Evolutionary conservation across 163 green algal species (phyloP).

Genomic region (Prototheca stagnorum): DNA sequence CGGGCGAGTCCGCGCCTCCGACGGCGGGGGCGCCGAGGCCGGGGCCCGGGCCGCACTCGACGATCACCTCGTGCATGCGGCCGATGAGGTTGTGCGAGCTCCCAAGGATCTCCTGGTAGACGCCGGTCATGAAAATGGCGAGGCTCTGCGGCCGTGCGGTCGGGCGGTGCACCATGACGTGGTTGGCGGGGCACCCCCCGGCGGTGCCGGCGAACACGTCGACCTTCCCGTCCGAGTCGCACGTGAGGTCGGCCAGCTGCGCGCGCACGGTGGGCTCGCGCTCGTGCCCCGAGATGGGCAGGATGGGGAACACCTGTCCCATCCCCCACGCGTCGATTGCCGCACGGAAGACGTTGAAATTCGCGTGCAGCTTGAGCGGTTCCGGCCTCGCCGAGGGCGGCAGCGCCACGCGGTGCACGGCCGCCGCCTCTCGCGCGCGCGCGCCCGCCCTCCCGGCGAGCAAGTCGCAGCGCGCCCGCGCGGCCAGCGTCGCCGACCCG

Average conservation of each 20-base stretch:
- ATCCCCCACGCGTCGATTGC: conserved; percentile 51
- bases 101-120: conserved; percentile 53
- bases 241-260: conserved; percentile 49
- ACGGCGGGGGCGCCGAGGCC: no score
- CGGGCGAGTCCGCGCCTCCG: no score
- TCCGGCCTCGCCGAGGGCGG: conserved; percentile 7
- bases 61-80: conserved; percentile 11
- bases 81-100: conserved; percentile 43
- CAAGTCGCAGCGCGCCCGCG: conserved; percentile 37
- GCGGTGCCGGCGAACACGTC: conserved; percentile 20
- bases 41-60: no score
- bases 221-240: conserved; percentile 51
- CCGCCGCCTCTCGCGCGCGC: conserved; percentile 15
- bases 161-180: no score
- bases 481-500: conserved; percentile 35
- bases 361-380: conserved; percentile 43
- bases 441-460: conserved; percentile 25
- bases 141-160: conserved; percentile 6
- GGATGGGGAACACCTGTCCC: conserved; percentile 52
- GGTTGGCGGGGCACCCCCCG: neutral
- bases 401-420: conserved; percentile 8
- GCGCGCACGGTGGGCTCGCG: conserved; percentile 35
- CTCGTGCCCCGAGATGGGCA: conserved; percentile 37
- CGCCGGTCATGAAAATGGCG: conserved; percentile 39
- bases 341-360: conserved; percentile 48